These are phyloP conservation scores for Fragilaria radians DNA, from an alignment of 108 stramenopile species.

Conservation along the genomic window DNA sequence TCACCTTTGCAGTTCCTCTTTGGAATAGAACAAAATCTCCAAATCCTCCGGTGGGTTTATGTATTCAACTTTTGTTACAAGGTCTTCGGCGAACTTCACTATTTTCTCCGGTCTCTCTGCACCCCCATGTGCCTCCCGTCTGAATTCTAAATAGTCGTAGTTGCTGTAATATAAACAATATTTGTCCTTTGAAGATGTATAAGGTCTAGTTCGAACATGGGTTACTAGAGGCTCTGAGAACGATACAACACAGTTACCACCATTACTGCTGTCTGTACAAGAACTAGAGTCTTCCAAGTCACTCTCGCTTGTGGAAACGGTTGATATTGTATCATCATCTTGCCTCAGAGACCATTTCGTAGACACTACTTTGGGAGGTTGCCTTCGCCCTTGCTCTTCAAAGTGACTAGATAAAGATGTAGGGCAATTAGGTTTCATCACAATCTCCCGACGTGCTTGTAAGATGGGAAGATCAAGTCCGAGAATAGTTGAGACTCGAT, in stretches of 20 bases:
- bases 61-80: too few species aligned
- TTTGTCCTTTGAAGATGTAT: constrained; percentile 8
- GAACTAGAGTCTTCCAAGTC: background rate
- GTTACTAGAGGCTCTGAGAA: constrained; percentile 14
- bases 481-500: background rate
- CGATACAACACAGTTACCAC: too few species aligned
- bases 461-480: background rate
- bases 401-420: background rate
- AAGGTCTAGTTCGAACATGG: constrained; percentile 4
- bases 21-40: too few species aligned
- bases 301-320: background rate
- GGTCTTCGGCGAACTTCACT: too few species aligned
- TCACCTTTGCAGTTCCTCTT: too few species aligned
- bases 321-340: background rate
- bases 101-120: too few species aligned
- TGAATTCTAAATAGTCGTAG: constrained; percentile 6
- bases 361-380: background rate
- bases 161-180: constrained; percentile 5
- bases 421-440: background rate
- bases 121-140: constrained; percentile 10
- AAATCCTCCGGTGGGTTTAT: too few species aligned
- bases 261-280: too few species aligned
- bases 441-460: background rate
- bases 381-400: background rate
- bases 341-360: background rate